Evolutionary conservation across 352 stramenopile species (phyloP).

Genomic region (Phytophthora pinifolia): DNA sequence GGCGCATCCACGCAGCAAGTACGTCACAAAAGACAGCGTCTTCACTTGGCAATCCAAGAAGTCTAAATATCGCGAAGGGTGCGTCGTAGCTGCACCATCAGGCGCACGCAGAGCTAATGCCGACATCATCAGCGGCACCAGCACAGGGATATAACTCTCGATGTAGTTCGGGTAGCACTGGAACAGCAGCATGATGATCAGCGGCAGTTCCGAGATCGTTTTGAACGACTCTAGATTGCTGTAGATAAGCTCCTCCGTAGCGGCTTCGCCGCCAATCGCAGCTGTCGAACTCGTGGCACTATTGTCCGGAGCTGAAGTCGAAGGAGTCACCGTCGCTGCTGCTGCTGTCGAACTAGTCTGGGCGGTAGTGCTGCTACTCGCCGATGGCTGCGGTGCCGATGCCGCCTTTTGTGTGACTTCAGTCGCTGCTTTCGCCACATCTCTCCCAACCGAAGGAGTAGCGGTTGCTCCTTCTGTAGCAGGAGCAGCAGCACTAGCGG

Average conservation of each 20-base stretch:
- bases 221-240: constrained; percentile 92
- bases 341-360: constrained; percentile 8
- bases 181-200: constrained; percentile 99
- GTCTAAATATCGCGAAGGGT: constrained; percentile 81
- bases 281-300: constrained; percentile 7
- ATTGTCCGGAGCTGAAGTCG: constrained; percentile 12
- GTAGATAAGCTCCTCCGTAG: constrained; percentile 57
- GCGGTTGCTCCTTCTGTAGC: constrained; percentile 13
- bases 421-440: constrained; percentile 1
- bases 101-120: constrained; percentile 88
- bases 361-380: not conserved
- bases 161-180: constrained; percentile 97
- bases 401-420: constrained; percentile 6
- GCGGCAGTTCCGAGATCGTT: constrained; percentile 96
- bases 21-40: constrained; percentile 98
- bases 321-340: constrained; percentile 2
- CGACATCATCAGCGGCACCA: constrained; percentile 98
- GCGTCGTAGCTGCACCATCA: constrained; percentile 49
- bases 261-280: constrained; percentile 8
- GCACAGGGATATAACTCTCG: constrained; percentile 92
- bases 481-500: constrained; percentile 7
- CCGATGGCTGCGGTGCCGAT: constrained; percentile 4
- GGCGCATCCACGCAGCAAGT: constrained; percentile 92
- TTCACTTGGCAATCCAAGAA: constrained; percentile 97
- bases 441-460: constrained; percentile 1